Base-by-base conservation (phyloP, 108 stramenopile genomes). In the Schizochytrium sp. region DNA sequence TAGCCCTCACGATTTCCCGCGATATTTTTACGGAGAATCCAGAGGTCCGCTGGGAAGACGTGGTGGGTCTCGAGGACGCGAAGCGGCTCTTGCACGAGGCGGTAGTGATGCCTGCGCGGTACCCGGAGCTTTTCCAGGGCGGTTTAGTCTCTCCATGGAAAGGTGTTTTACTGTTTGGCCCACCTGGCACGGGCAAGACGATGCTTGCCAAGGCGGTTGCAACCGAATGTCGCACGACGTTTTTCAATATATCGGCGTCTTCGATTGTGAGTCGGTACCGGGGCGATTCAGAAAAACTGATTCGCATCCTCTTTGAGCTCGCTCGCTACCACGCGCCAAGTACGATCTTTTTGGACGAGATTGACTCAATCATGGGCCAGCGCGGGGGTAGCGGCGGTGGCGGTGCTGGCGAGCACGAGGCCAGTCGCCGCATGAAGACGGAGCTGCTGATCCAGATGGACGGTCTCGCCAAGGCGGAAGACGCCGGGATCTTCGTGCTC, bases 391-490 rank as follows among this genome's bases (percentile, higher is more conserved):
- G 89, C 43, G 91, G 92, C 8, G 63, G 63, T 18, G 41, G 63
- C 41, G 87, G 91, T 57, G 90, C 90, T n/a, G 94, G 96, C 21
- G 97, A 97, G 89, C 95, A 97, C 87, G 97, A 97, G 57, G 97
- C 96, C 5, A 91, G 90, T 43, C 89, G 98, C 5, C 95, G 98
- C n/a, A 87, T 99, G 53, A 98, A 98, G 91, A 97, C 96, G 28
- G 99, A 99, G 93, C 97, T 98, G 89, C 89, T 99, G 47, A 96
- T 97, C 58, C 95, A 97, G 91, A 96, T 97, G 95, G 98, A 98
- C 91, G 98, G 94, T 41, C 58, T 95, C 57, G 60, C 90, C 29
- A 87, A 58, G 87, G 41, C 72, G 63, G 60, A n/a, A 76, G 60
- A 58, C 0, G 92, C 63, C 10, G 71, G 93, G 12, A 88, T 96